Conservation (phyloP, 352 stramenopile genomes). For the Pythium insidiosum region DNA sequence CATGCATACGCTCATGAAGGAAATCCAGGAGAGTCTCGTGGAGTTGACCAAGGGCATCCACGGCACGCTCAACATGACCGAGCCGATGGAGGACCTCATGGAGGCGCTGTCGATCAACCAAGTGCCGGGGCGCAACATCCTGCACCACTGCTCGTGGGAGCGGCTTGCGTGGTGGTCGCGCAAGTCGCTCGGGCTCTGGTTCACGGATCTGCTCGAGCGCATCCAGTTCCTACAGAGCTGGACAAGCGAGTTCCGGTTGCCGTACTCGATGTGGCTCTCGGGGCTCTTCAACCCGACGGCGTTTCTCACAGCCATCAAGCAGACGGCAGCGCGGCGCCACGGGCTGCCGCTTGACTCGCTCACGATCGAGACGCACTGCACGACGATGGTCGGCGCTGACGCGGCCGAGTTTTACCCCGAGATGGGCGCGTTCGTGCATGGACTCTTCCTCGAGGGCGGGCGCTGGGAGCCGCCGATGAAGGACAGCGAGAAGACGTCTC, state of each 20-base stretch:
- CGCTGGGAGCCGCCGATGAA: slow-evolving; percentile 74
- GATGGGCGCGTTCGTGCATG: slow-evolving; percentile 91
- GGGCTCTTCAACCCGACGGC: slow-evolving; percentile 78
- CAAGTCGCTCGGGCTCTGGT: slow-evolving; percentile 77
- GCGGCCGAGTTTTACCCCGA: slow-evolving; percentile 63
- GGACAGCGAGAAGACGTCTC: slow-evolving; percentile 76
- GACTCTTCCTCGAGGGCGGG: slow-evolving; percentile 92
- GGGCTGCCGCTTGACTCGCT: slow-evolving; percentile 88
- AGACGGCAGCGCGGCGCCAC: slow-evolving; percentile 79
- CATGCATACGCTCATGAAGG: slow-evolving; percentile 58
- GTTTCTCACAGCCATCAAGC: slow-evolving; percentile 83
- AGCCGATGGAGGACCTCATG: slow-evolving; percentile 85
- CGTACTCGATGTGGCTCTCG: slow-evolving; percentile 77
- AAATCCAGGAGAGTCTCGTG: slow-evolving; percentile 51
- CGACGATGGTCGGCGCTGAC: slow-evolving; percentile 51
- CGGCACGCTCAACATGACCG: slow-evolving; percentile 83
- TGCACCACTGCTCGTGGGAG: slow-evolving; percentile 76
- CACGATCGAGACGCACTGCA: slow-evolving; percentile 93
- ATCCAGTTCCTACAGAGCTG: slow-evolving; percentile 55
- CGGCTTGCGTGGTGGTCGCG: slow-evolving; percentile 77
- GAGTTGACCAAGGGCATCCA: slow-evolving; percentile 80
- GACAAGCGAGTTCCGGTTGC: slow-evolving; percentile 58
- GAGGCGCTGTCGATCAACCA: slow-evolving; percentile 57
- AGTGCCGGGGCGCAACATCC: slow-evolving; percentile 62
- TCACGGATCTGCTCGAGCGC: slow-evolving; percentile 71